A percentile compares a stretch with the other conserved stretches of the same genome.
Evolutionary conservation across 1,284 basidiomycete species (phyloP).

Genomic region (Heterobasidion occidentale): DNA sequence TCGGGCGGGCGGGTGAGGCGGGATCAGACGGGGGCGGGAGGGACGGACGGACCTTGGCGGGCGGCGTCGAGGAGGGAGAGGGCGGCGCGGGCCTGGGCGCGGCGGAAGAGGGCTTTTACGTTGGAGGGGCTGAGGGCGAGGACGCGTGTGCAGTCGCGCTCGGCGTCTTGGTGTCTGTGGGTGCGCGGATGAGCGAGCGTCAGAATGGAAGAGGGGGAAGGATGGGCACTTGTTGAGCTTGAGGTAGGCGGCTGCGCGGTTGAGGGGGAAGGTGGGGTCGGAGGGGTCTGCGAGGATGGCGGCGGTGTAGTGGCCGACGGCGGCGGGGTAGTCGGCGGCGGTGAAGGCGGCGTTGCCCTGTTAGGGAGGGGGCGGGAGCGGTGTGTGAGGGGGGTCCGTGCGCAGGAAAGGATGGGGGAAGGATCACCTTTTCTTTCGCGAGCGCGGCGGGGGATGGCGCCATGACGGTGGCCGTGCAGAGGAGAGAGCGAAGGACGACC

Average conservation of each 20-base stretch:
- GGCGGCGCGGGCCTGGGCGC: constrained; percentile 57
- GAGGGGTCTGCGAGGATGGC: constrained; percentile 59
- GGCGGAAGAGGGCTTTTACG: constrained; percentile 65
- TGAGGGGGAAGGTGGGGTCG: constrained; percentile 65
- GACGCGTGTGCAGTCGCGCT: constrained; percentile 60
- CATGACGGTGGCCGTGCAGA: not conserved
- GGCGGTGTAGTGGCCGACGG: constrained; percentile 63
- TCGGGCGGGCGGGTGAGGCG: not conserved
- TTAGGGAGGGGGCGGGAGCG: not conserved
- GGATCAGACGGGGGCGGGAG: not conserved
- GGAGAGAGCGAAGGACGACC: not conserved
- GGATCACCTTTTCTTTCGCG: constrained; percentile 25
- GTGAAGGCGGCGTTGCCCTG: constrained; percentile 59
- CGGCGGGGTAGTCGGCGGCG: constrained; percentile 38
- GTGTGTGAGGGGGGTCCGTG: not conserved
- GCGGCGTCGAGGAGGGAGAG: constrained; percentile 47
- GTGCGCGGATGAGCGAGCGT: constrained; percentile 7
- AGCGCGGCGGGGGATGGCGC: constrained; percentile 10
- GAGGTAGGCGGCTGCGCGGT: constrained; percentile 77
- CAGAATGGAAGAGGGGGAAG: not conserved
- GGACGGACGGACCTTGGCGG: constrained; percentile 39
- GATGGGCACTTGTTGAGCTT: constrained; percentile 67
- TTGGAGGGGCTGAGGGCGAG: constrained; percentile 43
- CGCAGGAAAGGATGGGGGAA: not conserved
- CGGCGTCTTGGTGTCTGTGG: constrained; percentile 61